Evolutionary conservation across 306 rosid species (phyloP), one percentile per base, ranked within the genome.

Genomic region (Prunus mume): DNA sequence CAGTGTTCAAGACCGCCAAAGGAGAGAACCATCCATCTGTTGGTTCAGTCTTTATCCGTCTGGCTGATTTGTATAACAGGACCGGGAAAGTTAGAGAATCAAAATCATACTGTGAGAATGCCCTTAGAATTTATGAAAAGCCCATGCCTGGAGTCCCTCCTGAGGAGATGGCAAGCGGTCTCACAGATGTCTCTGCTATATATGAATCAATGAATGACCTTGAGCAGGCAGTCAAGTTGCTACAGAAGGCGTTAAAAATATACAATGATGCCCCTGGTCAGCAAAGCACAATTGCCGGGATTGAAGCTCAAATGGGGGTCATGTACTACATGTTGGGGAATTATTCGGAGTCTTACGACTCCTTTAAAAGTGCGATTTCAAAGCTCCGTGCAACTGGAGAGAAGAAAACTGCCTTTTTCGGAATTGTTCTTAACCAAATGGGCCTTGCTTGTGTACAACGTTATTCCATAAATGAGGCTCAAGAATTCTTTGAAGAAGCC

Each of bases 221-320:
- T 69, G 93, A 90, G 80, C 86, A 82, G 74, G 98, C 99, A 45
- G 83, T 96, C 70, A 78, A 87, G 72, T 83, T 96, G 76, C 81
- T 96, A 3, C 86, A 80, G 56, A 92, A 83, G 85, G 97, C 98
- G 20, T 69, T 91, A 46, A 81, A 65, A 76, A 91, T 91, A 82
- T 83, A 89, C 56, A 87, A 79, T 24, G 86, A 86, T 66, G 90
- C 89, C 55, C 93, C 98, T 12, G 90, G 99, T 46, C 98, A 93
- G 75, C 92, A 89, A 54, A 89, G 80, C 83, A 88, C 93, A 46
- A 78, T 96, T 45, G 97, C 97, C 22, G 97, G 99, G 71, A 90
- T 96, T 73, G 97, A 96, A 84, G 99, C 99, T 64, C 99, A 96
- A 85, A 85, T 91, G 85, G 99, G 99, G 73, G 98, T 91, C 73